phyloP scores from a whole-genome alignment of 805 yeast species.

The Maudiozyma serrabonitensis region DNA sequence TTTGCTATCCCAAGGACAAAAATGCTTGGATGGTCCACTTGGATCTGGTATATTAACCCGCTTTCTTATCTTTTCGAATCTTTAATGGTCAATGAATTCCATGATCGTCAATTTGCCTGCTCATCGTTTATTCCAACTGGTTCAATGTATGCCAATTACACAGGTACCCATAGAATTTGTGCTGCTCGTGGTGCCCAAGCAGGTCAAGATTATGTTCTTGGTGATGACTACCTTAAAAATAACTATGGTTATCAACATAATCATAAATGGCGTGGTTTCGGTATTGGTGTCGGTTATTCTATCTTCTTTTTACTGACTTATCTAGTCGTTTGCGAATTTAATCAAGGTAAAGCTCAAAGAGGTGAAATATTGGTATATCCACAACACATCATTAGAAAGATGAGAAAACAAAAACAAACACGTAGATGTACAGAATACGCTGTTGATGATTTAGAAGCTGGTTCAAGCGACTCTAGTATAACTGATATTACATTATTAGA shows the following conservation, averaged over 20 bases:
- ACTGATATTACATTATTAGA: constrained; percentile 18
- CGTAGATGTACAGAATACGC: neutral
- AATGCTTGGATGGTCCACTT: constrained; percentile 40
- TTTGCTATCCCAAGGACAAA: constrained; percentile 35
- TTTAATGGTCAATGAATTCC: constrained; percentile 36
- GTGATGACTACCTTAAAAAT: constrained; percentile 34
- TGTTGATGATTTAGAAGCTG: constrained; percentile 4
- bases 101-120: constrained; percentile 30
- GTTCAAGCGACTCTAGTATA: constrained; percentile 4
- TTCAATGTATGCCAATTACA: constrained; percentile 29
- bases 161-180: constrained; percentile 33
- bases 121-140: constrained; percentile 36
- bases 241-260: constrained; percentile 34
- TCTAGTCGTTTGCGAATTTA: constrained; percentile 39
- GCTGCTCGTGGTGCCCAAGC: constrained; percentile 41
- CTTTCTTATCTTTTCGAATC: constrained; percentile 37
- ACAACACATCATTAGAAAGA: constrained; percentile 35
- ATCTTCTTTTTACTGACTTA: constrained; percentile 43
- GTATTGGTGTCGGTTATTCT: constrained; percentile 44
- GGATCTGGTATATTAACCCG: constrained; percentile 38
- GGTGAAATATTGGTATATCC: constrained; percentile 55
- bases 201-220: constrained; percentile 39
- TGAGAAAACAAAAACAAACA: constrained; percentile 31
- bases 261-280: constrained; percentile 53
- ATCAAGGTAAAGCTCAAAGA: constrained; percentile 44